These are phyloP conservation scores for Leucogyrophana mollusca DNA, from an alignment of 768 basidiomycete species.

Conservation along the genomic window DNA sequence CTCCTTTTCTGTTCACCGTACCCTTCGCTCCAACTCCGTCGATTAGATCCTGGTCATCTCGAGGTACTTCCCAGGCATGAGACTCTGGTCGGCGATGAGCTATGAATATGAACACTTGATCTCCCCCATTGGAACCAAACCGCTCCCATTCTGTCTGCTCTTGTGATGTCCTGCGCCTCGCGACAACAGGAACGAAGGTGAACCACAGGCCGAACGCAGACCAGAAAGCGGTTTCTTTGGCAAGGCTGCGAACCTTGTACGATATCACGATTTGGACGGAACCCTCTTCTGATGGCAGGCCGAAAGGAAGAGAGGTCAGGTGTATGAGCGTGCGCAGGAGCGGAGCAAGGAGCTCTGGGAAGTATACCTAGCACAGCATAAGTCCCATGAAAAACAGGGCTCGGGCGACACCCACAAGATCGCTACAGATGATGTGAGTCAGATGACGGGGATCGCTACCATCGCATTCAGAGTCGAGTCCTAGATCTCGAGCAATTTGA, in stretches of 20 bases:
- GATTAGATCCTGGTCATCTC: slow-evolving; percentile 53
- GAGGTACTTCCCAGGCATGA: slow-evolving; percentile 52
- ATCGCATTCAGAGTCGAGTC: slow-evolving; percentile 7
- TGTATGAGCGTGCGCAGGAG: slow-evolving; percentile 74
- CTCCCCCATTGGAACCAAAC: slow-evolving; percentile 36
- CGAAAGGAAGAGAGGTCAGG: slow-evolving; percentile 57
- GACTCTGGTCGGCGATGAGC: slow-evolving; percentile 61
- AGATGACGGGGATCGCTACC: slow-evolving; percentile 17
- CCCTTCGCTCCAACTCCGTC: slow-evolving; percentile 54
- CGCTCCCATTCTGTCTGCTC: slow-evolving; percentile 33
- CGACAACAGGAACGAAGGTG: slow-evolving; percentile 54
- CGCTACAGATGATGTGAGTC: slow-evolving; percentile 80
- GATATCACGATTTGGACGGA: slow-evolving; percentile 55
- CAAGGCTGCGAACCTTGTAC: slow-evolving; percentile 72
- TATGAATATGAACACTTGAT: slow-evolving; percentile 58
- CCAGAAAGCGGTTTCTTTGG: slow-evolving; percentile 79
- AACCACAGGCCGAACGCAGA: slow-evolving; percentile 80
- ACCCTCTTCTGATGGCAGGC: slow-evolving; percentile 5
- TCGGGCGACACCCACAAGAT: slow-evolving; percentile 55
- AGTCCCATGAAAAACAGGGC: not conserved
- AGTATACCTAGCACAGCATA: slow-evolving; percentile 65
- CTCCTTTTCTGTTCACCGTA: slow-evolving; percentile 43
- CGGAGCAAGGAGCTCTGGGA: slow-evolving; percentile 76
- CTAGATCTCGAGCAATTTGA: slow-evolving; percentile 39
- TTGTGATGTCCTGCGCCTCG: slow-evolving; percentile 11